Percentiles rank a stretch among this genome's conserved stretches.
These are phyloP conservation scores for Starmerella lactis-condensi DNA, from an alignment of 805 yeast species.

Conservation along the genomic window DNA sequence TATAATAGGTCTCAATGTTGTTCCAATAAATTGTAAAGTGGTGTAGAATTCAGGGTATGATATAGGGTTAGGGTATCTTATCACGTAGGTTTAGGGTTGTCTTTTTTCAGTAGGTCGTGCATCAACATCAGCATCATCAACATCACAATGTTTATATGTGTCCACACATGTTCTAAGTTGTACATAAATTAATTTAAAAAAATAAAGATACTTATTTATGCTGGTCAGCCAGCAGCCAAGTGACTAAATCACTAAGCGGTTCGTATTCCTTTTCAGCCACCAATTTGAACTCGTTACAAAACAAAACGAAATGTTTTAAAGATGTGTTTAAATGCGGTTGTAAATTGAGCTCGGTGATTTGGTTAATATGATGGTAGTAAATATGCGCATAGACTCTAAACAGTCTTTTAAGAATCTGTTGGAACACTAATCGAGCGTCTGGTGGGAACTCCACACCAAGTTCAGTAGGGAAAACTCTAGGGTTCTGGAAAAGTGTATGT, in stretches of 20 bases:
- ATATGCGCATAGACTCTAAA: constrained; percentile 94
- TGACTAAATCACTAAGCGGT: constrained; percentile 72
- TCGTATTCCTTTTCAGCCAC: constrained; percentile 72
- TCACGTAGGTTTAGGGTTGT: too few relatives aligned
- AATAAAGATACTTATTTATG: background rate
- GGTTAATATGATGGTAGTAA: constrained; percentile 94
- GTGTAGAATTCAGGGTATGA: too few relatives aligned
- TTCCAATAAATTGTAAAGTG: too few relatives aligned
- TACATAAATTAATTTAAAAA: background rate
- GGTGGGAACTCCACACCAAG: constrained; percentile 83
- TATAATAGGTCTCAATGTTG: too few relatives aligned
- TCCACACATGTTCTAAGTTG: constrained; percentile 1
- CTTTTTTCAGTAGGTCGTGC: too few relatives aligned
- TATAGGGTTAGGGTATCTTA: too few relatives aligned
- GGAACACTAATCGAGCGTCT: constrained; percentile 58
- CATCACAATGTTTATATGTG: too few relatives aligned
- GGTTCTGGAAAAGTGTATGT: constrained; percentile 81
- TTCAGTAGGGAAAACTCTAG: constrained; percentile 72
- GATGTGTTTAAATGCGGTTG: constrained; percentile 88
- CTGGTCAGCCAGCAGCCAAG: constrained; percentile 36
- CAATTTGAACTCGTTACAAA: constrained; percentile 66
- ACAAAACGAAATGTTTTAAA: constrained; percentile 79
- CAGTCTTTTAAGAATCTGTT: constrained; percentile 74
- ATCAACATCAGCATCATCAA: too few relatives aligned
- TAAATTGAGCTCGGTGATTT: constrained; percentile 75